A percentile compares a stretch with the other conserved stretches of the same genome.
These are phyloP conservation scores for Salix arbutifolia DNA, from an alignment of 345 rosid species.

Conservation along the genomic window DNA sequence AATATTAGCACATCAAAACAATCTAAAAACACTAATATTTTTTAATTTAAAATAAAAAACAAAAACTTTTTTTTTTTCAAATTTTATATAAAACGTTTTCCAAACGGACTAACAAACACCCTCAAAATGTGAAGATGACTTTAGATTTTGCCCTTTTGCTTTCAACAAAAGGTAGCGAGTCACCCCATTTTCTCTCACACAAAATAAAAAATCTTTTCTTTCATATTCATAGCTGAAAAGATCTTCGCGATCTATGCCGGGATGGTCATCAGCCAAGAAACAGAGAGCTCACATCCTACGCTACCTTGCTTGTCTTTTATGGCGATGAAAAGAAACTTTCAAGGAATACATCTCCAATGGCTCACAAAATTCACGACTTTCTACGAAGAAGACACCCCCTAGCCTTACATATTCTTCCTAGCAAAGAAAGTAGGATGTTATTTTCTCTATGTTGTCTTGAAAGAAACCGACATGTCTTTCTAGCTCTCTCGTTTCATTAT, in stretches of 20 bases:
- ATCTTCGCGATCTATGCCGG: neutral
- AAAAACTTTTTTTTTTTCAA: too few relatives aligned
- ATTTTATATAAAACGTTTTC: too few relatives aligned
- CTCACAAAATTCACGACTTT: neutral
- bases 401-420: neutral
- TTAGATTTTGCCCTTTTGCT: conserved; percentile 4
- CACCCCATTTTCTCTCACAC: neutral
- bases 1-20: too few relatives aligned
- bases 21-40: too few relatives aligned
- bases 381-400: neutral
- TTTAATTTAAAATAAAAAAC: too few relatives aligned
- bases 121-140: conserved; percentile 10
- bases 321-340: neutral
- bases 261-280: neutral
- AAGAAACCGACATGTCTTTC: neutral
- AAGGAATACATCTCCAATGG: neutral
- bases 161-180: conserved; percentile 9
- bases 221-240: neutral
- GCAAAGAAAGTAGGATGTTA: neutral
- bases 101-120: too few relatives aligned
- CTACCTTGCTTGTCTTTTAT: neutral
- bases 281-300: neutral
- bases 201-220: neutral
- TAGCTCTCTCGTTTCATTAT: too few relatives aligned
- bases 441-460: neutral